phyloP scores from a whole-genome alignment of 768 basidiomycete genomes.

The Tylopilus sp. region DNA sequence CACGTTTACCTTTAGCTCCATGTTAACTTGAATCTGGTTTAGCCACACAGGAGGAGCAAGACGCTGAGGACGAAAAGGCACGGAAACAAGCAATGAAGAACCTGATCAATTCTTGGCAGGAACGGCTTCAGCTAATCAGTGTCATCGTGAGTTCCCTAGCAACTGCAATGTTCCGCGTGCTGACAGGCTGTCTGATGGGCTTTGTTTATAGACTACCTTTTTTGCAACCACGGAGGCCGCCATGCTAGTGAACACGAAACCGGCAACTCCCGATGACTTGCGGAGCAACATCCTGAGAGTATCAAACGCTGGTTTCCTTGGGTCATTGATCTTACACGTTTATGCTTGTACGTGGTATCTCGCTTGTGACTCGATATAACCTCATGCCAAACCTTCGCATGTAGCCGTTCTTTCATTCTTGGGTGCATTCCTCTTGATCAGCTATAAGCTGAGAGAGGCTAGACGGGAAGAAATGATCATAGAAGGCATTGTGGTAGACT shows the following conservation, averaged over 20 bases:
- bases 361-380: conserved; percentile 1
- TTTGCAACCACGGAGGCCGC: conserved; percentile 58
- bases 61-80: conserved; percentile 43
- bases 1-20: background rate
- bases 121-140: conserved; percentile 57
- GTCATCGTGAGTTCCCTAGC: conserved; percentile 47
- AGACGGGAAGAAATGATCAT: conserved; percentile 43
- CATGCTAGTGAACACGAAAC: conserved; percentile 44
- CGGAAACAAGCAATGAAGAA: conserved; percentile 44
- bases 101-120: conserved; percentile 58
- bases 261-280: conserved; percentile 15
- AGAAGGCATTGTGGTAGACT: conserved; percentile 26
- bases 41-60: conserved; percentile 50
- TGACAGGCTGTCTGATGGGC: background rate
- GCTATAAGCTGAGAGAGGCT: conserved; percentile 53
- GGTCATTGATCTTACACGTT: conserved; percentile 50
- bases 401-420: conserved; percentile 47
- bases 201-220: conserved; percentile 49
- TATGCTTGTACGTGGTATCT: conserved; percentile 40
- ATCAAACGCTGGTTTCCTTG: conserved; percentile 48
- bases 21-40: background rate
- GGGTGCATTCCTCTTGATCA: conserved; percentile 55
- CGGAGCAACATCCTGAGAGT: conserved; percentile 19
- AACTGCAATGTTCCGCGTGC: background rate
- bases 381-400: background rate